Base-by-base conservation (phyloP, 2,329 filamentous ascomycete genomes). In the Orbilia quercus region DNA sequence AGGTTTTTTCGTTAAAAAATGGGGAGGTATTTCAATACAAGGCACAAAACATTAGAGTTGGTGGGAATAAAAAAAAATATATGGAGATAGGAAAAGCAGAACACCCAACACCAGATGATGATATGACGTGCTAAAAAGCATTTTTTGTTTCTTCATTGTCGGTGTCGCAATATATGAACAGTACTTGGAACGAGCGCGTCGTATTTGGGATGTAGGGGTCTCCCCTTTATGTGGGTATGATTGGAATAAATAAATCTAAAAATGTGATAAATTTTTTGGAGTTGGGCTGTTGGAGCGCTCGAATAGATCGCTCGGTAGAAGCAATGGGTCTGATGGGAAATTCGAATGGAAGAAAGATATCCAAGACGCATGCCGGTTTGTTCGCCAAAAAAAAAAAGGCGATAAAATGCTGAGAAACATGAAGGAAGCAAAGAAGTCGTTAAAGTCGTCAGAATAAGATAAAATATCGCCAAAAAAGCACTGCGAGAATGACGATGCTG, bases 101-200 rank as follows among this genome's bases (percentile, higher is more conserved):
- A 67, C 63, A 67, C 63, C 54, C 54, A 67, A 67, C 63, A 67
- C 63, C 63, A 53, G 34, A 45, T 45, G 53, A 67, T 67, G 63
- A 67, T 53, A 67, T 67, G 53, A 67, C 51, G 51, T 40, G 54
- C 63, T 53, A 67, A 51, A 53, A 53, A 54, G 45, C 45, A 51
- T 57, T 42, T 67, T 57, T 58, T 67, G 36, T 66, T 66, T 58
- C 31, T 25, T 55, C 53, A 36, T 42, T 53, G 63, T 67, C 40
- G 53, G 63, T 67, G 45, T 53, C 45, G 63, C 63, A 50, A 59
- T 59, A 66, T 66, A 67, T 67, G 44, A 59, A 67, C 63, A 67
- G 36, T 11, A 53, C 34, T 28, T n/a, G 31, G 9, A 36, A 31
- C 18, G 58, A 42, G 31, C 11, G 58, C 58, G 23, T 20, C 45